phyloP scores from a whole-genome alignment of 2,329 filamentous ascomycete genomes.

The Botrytis elliptica region DNA sequence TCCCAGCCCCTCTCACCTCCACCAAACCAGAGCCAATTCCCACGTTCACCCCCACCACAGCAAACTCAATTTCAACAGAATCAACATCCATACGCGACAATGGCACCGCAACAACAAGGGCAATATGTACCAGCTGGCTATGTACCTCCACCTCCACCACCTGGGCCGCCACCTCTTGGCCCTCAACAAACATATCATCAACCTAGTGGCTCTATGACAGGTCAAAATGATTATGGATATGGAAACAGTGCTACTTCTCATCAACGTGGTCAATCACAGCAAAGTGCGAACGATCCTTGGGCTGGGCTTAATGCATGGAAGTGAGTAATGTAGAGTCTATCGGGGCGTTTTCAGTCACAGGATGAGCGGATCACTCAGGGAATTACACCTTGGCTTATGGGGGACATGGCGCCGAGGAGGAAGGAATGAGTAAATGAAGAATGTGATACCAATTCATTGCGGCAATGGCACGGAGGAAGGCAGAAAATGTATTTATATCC shows the following conservation, averaged over 20 bases:
- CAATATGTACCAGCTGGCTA: constrained; percentile 59
- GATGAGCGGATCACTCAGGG: constrained; percentile 5
- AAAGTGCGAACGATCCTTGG: constrained; percentile 59
- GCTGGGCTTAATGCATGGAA: constrained; percentile 53
- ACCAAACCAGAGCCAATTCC: constrained; percentile 51
- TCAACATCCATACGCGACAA: constrained; percentile 33
- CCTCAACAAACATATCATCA: constrained; percentile 51
- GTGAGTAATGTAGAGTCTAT: constrained; percentile 20
- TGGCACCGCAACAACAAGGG: constrained; percentile 42
- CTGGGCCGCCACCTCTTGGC: constrained; percentile 56
- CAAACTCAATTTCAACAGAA: constrained; percentile 44
- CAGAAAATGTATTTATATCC: constrained; percentile 17
- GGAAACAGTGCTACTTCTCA: constrained; percentile 40
- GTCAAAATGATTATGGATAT: constrained; percentile 56
- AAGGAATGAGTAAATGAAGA: constrained; percentile 8
- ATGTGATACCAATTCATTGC: constrained; percentile 13
- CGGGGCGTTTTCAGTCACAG: neutral
- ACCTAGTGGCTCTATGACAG: constrained; percentile 45
- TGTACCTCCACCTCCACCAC: constrained; percentile 65
- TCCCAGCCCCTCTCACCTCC: constrained; percentile 34
- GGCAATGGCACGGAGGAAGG: neutral
- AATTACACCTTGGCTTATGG: neutral
- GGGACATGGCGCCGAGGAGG: constrained; percentile 10
- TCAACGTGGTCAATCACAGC: constrained; percentile 37
- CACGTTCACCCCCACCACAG: constrained; percentile 60